Evolutionary conservation across 2,329 filamentous ascomycete species (phyloP).

Genomic region (Drechslerella stenobrocha): DNA sequence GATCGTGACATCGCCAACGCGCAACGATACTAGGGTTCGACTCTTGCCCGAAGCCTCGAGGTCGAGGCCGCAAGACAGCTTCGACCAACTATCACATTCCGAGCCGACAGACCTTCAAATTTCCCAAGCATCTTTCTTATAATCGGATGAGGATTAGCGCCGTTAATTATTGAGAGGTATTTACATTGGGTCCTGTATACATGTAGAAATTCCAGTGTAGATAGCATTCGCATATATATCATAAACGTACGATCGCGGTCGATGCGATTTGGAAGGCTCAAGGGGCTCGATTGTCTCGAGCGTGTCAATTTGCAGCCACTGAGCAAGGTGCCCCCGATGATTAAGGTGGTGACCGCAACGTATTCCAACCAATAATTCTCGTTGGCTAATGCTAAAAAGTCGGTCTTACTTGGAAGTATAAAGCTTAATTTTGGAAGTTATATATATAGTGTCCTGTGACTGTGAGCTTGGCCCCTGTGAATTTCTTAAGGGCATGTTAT

Average conservation of each 20-base stretch:
- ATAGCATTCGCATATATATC: slow-evolving; percentile 30
- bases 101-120: slow-evolving; percentile 6
- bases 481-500: slow-evolving; percentile 11
- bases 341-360: not conserved
- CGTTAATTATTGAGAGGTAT: slow-evolving; percentile 20
- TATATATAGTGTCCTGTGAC: too few relatives aligned
- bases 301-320: not conserved
- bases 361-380: slow-evolving; percentile 18
- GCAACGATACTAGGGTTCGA: too few relatives aligned
- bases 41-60: too few relatives aligned
- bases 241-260: slow-evolving; percentile 16
- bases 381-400: slow-evolving; percentile 13
- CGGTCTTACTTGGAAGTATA: slow-evolving; percentile 17
- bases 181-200: slow-evolving; percentile 19
- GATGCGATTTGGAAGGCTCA: slow-evolving; percentile 25
- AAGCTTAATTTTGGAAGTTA: too few relatives aligned
- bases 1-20: slow-evolving; percentile 26
- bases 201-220: slow-evolving; percentile 19
- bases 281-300: slow-evolving; percentile 23
- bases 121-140: slow-evolving; percentile 17
- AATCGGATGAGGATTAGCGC: slow-evolving; percentile 12
- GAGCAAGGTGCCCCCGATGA: not conserved
- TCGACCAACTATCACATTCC: slow-evolving; percentile 16
- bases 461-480: slow-evolving; percentile 11
- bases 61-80: slow-evolving; percentile 11